Conservation (phyloP, 352 stramenopile genomes). For the Globisporangium barbulae region DNA sequence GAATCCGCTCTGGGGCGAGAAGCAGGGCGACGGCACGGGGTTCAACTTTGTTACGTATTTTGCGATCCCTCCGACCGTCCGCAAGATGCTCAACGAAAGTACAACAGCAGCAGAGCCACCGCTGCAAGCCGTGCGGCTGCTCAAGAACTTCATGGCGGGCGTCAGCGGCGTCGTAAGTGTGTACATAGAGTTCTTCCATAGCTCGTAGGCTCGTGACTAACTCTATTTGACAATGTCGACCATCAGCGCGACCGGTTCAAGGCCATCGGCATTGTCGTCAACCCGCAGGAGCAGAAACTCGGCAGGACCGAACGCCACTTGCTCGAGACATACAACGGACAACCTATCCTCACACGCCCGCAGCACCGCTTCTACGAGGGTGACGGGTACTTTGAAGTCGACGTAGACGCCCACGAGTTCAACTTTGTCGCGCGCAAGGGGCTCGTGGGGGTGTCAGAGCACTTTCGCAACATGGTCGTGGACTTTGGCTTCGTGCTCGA, state of each 20-base stretch:
- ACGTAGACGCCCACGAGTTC: slow-evolving; percentile 81
- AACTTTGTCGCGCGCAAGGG: slow-evolving; percentile 81
- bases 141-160: slow-evolving; percentile 41
- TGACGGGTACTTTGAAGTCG: slow-evolving; percentile 78
- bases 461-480: slow-evolving; percentile 80
- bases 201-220: neutral
- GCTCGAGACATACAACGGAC: slow-evolving; percentile 80
- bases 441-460: slow-evolving; percentile 62
- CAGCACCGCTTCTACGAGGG: slow-evolving; percentile 75
- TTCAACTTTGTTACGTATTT: slow-evolving; percentile 87
- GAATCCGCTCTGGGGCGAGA: slow-evolving; percentile 82
- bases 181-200: neutral
- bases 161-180: slow-evolving; percentile 27
- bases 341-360: slow-evolving; percentile 75
- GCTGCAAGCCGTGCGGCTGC: slow-evolving; percentile 49
- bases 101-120: slow-evolving; percentile 24
- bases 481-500: slow-evolving; percentile 85
- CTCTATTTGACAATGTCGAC: neutral
- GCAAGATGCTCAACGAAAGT: slow-evolving; percentile 41
- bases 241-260: slow-evolving; percentile 75
- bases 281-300: slow-evolving; percentile 65
- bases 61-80: slow-evolving; percentile 51
- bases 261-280: slow-evolving; percentile 78
- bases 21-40: slow-evolving; percentile 61
- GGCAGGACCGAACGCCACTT: slow-evolving; percentile 70